A percentile compares a stretch with the other conserved stretches of the same genome.
Conservation (phyloP, 2,329 filamentous ascomycete species). For the Colletotrichum filicis region DNA sequence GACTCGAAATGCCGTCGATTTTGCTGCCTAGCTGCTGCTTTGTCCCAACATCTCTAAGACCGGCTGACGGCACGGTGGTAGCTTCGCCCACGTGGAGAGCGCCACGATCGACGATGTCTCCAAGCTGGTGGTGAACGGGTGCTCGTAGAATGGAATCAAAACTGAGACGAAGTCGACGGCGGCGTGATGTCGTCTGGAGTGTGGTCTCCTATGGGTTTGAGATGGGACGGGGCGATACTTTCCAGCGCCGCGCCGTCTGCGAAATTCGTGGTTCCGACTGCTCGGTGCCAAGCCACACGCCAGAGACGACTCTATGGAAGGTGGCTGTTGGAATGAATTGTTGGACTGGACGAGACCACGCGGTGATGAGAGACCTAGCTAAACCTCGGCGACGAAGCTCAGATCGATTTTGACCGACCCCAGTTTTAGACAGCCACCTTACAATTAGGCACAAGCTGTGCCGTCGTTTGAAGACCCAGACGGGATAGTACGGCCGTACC, state of each 20-base stretch:
- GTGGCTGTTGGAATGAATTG: not conserved
- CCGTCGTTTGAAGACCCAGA: not conserved
- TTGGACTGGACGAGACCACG: not conserved
- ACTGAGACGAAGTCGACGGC: not conserved
- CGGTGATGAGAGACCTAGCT: not conserved
- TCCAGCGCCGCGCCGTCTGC: not conserved
- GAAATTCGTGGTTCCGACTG: not conserved
- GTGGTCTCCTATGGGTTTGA: not conserved
- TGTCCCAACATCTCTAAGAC: not conserved
- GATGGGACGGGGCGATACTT: not conserved
- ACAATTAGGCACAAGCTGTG: slow-evolving; percentile 6
- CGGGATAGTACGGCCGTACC: not conserved
- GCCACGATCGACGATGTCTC: slow-evolving; percentile 1
- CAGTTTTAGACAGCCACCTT: not conserved
- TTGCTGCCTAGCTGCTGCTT: too few relatives aligned
- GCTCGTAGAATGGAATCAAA: not conserved
- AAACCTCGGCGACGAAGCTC: not conserved
- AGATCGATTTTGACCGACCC: not conserved
- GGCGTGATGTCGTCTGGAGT: not conserved
- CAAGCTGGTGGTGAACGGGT: not conserved
- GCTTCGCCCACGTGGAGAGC: slow-evolving; percentile 13
- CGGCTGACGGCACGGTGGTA: slow-evolving; percentile 2
- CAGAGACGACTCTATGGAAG: not conserved
- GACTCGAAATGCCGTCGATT: not conserved
- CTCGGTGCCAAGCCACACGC: slow-evolving; percentile 10